Evolutionary conservation across 2,329 filamentous ascomycete genomes (phyloP), one percentile per base, ranked within the genome.

Genomic region (Nakataea oryzae): DNA sequence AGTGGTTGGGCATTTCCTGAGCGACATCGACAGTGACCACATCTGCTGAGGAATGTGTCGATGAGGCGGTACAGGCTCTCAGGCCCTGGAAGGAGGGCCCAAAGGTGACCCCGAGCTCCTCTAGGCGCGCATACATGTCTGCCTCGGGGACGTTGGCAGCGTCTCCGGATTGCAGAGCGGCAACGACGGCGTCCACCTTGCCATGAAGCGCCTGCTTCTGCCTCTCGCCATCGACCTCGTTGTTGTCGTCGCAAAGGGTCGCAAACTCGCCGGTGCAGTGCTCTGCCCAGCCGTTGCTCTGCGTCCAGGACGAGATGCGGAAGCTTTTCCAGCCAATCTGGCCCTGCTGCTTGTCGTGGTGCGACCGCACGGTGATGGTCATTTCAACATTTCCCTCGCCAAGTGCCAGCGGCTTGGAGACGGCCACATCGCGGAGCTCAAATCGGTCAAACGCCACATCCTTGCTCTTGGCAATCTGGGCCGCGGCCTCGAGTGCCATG

Each of bases 261-360:
- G 75, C 71, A 11, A 85, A 74, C 3, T 82, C 72, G n/a, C 81
- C 81, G 58, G 78, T 75, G 68, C 83, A 86, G 67, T 87, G 80
- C 66, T 86, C 81, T 0, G 78, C 78, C 84, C 84, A 86, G 13
- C 80, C 79, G 55, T 80, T 75, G 13, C 71, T 75, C 21, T 75
- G 74, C 0, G 77, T 77, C 77, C 78, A 84, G 0, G 83, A 84
- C 57, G 76, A 81, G 32, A 86, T 80, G 2, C 75, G 71, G 70
- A 86, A 86, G 67, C 83, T 80, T 58, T 82, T 76, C 81, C 81
- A 84, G 3, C 71, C 68, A 30, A 79, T 77, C 0, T 77, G 78
- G 14, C 72, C 73, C 2, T 70, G 70, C 14, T 75, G 69, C 0
- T 73, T 74, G 3, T 80, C 78, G 60, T 71, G 72, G 65, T 75